Base-by-base conservation (phyloP, 805 yeast genomes). In the Ogataea paraovalis region DNA sequence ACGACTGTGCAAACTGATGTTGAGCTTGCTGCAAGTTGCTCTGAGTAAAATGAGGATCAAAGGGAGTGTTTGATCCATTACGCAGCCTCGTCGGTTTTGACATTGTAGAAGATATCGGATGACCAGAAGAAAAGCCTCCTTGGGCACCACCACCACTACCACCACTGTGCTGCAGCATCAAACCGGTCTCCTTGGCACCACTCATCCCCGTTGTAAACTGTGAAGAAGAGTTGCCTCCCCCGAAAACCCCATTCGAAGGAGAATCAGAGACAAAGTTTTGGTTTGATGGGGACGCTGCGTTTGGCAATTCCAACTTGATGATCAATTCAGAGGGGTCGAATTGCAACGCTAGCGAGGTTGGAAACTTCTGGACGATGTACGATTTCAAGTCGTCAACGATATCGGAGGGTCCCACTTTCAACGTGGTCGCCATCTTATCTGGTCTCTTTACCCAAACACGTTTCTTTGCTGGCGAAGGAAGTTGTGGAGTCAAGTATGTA, bases 371-470 rank as follows among this genome's bases (percentile, higher is more conserved):
- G 33, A 82, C 65, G 1, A 91, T 74, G 49, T 80, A 74, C 10
- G 74, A 68, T 59, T 91, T 91, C 56, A 91, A 70, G 64, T 92
- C 96, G 64, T 91, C 98, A 4, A 91, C 76, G 1, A 90, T 74
- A 59, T 87, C 92, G 19, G 65, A 60, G 27, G 79, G 79, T 16
- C 72, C 71, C 18, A 87, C 84, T 48, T 72, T 61, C 6, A 91
- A 66, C 1, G 95, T 78, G 0, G 96, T 87, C 2, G 97, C 86
- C 16, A 73, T 74, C 1, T 79, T 79, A 20, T 67, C 65, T 0
- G 70, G 67, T 37, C 74, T 65, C 45, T 65, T 73, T 5, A 82
- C 76, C 87, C 87, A 82, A 1, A 82, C 73, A 43, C 87, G 60
- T 53, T 69, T 66, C 38, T 59, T 50, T 19, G 61, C 20, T n/a